Base-by-base conservation (phyloP, 2,329 filamentous ascomycete genomes). In the Epichloe glyceriae region DNA sequence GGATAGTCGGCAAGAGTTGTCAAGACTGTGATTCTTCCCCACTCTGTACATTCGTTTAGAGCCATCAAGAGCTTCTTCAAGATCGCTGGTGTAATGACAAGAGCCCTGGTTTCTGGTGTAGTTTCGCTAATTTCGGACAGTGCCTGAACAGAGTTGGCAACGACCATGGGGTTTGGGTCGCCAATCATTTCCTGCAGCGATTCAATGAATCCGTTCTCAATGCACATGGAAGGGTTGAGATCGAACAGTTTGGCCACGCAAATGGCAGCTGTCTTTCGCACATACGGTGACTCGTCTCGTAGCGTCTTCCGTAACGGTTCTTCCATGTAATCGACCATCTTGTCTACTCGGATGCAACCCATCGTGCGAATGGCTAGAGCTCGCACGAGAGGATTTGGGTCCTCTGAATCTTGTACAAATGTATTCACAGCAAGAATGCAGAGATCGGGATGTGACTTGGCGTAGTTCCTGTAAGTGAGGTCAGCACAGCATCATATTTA, bases 291-390 rank as follows among this genome's bases (percentile, higher is more conserved):
- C 70, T 98, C 93, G 70, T 98, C 93, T 67, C 89, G 83, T 58
- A 98, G 74, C 12, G 93, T 98, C 73, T 98, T 98, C 60, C 93
- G 81, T 55, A 98, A 71, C 14, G 93, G 93, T 63, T 98, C 93
- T 68, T 97, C 93, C 91, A 98, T 97, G 68, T 98, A 98, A 66
- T 98, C 93, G 57, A 97, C 88, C 88, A 98, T 98, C 70, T 98
- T 98, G 60, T 97, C 93, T 51, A 98, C 93, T 51, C 93, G 78
- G 61, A 98, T 97, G 64, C 93, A 97, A 40, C 93, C 93, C 93
- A 98, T 98, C 35, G 93, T 98, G 61, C 93, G 81, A 67, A 98
- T 95, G 50, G 93, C 93, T 48, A 98, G 78, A 47, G 93, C 93
- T 74, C 93, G 79, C 62, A 98, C 88, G 22, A 98, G 79, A 14